phyloP scores from a whole-genome alignment of 2,329 filamentous ascomycete genomes.

The Cadophora sp. region DNA sequence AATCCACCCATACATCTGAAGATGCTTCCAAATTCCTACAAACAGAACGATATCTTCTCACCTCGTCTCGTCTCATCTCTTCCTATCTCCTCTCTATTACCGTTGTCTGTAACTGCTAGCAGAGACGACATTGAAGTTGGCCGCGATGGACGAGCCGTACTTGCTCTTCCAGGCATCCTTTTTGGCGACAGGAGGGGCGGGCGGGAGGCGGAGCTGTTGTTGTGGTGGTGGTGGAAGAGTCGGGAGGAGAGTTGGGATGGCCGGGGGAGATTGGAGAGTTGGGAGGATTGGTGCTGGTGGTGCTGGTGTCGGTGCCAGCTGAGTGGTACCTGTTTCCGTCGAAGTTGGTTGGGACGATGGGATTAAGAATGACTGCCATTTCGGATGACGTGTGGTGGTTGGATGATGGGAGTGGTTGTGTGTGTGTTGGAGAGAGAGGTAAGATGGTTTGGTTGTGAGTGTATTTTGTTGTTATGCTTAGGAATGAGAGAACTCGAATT shows the following conservation, averaged over 20 bases:
- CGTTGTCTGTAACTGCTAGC: not conserved
- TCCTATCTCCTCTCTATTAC: not conserved
- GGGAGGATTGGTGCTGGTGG: conserved; percentile 6
- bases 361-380: too few species aligned
- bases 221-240: not conserved
- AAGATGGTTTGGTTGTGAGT: not conserved
- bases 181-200: not conserved
- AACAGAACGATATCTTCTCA: not conserved
- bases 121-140: not conserved
- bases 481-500: conserved; percentile 10
- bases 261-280: not conserved
- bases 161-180: not conserved
- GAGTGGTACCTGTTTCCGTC: not conserved
- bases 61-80: not conserved
- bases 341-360: too few species aligned
- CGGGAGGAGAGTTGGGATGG: not conserved
- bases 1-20: not conserved
- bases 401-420: not conserved
- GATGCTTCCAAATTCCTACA: not conserved
- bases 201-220: not conserved
- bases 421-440: not conserved
- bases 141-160: too few species aligned
- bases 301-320: not conserved
- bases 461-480: not conserved
- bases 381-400: too few species aligned